A percentile compares a stretch with the other conserved stretches of the same genome.
These are phyloP conservation scores for Fragilaria crotonensis DNA, from an alignment of 108 stramenopile genomes.

Conservation along the genomic window DNA sequence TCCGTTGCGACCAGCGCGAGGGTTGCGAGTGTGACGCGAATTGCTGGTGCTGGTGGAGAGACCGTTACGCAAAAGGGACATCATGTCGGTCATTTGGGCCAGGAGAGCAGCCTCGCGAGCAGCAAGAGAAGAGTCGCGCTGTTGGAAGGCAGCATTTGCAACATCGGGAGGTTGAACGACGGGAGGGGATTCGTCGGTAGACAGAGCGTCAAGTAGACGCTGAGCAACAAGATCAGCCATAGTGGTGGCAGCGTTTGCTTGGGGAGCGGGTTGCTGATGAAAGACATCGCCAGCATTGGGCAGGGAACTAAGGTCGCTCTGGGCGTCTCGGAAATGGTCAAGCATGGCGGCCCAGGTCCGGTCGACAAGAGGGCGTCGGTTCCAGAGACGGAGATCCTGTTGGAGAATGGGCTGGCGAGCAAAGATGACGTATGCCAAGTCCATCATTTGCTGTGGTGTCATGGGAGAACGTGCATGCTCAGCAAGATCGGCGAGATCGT, in stretches of 20 bases:
- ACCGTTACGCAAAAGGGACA: background rate
- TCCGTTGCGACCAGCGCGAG: background rate
- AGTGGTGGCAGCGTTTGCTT: too few species aligned
- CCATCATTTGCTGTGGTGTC: background rate
- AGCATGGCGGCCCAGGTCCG: constrained; percentile 1
- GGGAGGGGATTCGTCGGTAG: too few species aligned
- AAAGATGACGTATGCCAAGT: background rate
- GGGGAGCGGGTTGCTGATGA: too few species aligned
- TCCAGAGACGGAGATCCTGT: background rate
- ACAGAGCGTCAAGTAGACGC: too few species aligned
- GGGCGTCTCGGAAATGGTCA: constrained; percentile 2
- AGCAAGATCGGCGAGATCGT: constrained; percentile 6
- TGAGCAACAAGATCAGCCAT: too few species aligned
- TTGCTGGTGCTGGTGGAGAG: background rate
- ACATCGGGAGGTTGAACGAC: background rate
- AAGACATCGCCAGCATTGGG: too few species aligned
- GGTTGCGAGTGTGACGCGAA: background rate
- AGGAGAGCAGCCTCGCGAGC: background rate
- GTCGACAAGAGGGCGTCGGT: background rate
- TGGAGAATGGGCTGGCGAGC: background rate
- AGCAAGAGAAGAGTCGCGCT: background rate
- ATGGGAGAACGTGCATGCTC: background rate
- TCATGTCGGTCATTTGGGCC: background rate
- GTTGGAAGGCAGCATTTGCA: background rate
- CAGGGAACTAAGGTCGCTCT: background rate